phyloP scores from a whole-genome alignment of 805 yeast species.

The Saturnispora halmiae region DNA sequence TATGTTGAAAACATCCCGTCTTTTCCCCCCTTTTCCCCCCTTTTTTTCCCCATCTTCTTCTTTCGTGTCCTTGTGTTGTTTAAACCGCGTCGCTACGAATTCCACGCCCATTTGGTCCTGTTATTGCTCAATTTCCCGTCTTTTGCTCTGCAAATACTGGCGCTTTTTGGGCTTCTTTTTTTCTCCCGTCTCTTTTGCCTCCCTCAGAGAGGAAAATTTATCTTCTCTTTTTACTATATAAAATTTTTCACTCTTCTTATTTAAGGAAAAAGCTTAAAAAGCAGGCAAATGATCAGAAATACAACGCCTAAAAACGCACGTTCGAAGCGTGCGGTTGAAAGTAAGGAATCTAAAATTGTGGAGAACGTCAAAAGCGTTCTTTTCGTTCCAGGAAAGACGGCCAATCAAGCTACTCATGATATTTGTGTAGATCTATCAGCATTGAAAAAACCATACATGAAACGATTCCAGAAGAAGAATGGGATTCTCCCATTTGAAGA shows the following conservation, averaged over 20 bases:
- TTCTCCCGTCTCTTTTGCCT: not conserved
- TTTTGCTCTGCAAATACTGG: no score
- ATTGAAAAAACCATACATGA: constrained; percentile 81
- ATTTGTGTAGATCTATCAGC: constrained; percentile 83
- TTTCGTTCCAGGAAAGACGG: constrained; percentile 81
- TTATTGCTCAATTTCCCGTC: no score
- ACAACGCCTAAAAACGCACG: constrained; percentile 91
- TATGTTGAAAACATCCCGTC: no score
- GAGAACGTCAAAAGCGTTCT: constrained; percentile 88
- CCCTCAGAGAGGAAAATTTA: not conserved
- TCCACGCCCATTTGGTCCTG: not conserved
- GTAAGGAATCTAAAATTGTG: constrained; percentile 76
- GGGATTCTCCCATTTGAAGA: constrained; percentile 92
- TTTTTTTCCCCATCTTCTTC: no score
- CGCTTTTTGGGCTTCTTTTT: no score
- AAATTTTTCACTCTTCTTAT: constrained; percentile 13
- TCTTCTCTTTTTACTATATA: constrained; percentile 12
- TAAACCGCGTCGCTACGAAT: constrained; percentile 25
- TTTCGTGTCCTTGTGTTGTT: no score
- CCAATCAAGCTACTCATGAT: constrained; percentile 75
- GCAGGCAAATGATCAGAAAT: constrained; percentile 33
- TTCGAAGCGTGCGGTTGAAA: constrained; percentile 87
- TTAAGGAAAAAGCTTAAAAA: not conserved
- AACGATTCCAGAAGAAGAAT: constrained; percentile 82
- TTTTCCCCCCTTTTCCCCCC: no score